These are phyloP conservation scores for Seiridium cupressi DNA, from an alignment of 2,329 filamentous ascomycete species.

Conservation along the genomic window DNA sequence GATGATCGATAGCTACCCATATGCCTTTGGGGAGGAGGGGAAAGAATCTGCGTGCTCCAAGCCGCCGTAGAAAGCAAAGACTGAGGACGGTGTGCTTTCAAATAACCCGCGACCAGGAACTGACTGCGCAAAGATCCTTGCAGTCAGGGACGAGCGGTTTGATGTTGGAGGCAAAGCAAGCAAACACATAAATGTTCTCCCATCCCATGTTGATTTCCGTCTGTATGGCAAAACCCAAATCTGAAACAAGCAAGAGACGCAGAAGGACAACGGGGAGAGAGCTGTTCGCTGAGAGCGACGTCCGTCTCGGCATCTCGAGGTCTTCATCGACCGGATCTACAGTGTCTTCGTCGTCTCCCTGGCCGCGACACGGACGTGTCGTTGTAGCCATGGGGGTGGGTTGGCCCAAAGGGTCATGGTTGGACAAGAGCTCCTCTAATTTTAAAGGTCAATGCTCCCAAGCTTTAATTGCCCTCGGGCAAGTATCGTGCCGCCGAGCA, in stretches of 20 bases:
- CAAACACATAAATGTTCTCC: background rate
- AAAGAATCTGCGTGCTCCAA: too few relatives aligned
- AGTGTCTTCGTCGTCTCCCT: background rate
- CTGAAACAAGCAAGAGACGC: too few relatives aligned
- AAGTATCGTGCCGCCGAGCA: background rate
- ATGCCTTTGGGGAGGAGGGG: too few relatives aligned
- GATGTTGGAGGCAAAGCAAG: background rate
- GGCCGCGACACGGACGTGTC: background rate
- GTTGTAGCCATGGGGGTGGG: background rate
- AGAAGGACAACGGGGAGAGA: too few relatives aligned
- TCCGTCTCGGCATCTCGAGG: too few relatives aligned
- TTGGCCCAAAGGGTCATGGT: background rate
- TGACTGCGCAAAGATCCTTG: background rate
- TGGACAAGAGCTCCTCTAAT: constrained; percentile 9
- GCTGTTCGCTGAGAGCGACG: too few relatives aligned
- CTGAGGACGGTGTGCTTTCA: too few relatives aligned
- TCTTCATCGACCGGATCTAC: background rate
- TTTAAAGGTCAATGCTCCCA: constrained; percentile 1
- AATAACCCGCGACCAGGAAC: background rate
- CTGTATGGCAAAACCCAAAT: too few relatives aligned
- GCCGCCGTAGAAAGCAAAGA: too few relatives aligned
- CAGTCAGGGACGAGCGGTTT: background rate
- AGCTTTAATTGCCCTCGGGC: background rate
- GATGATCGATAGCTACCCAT: too few relatives aligned
- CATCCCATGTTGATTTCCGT: too few relatives aligned